Evolutionary conservation across 495 filamentous ascomycete genomes (phyloP).

Genomic region (Lentithecium fluviatile): DNA sequence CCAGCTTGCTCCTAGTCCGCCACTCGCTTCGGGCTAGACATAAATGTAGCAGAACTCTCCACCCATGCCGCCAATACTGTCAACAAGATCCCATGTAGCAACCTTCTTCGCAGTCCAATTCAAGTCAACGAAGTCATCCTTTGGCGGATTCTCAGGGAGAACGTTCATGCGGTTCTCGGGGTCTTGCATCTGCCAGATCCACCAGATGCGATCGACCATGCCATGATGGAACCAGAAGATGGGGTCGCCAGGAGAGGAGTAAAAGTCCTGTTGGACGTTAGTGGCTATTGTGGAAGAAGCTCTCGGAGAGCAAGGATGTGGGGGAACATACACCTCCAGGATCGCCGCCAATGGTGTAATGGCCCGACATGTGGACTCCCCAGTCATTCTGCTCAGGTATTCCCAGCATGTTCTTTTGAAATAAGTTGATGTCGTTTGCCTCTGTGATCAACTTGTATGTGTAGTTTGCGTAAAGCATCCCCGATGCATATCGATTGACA

Average conservation of each 20-base stretch:
- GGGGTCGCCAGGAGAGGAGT: slow-evolving; percentile 33
- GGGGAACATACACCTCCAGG: slow-evolving; percentile 38
- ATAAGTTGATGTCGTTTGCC: slow-evolving; percentile 5
- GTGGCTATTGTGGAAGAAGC: neutral
- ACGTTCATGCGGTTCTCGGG: slow-evolving; percentile 29
- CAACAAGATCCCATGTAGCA: slow-evolving; percentile 14
- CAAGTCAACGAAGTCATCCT: slow-evolving; percentile 21
- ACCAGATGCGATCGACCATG: slow-evolving; percentile 67
- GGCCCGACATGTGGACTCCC: slow-evolving; percentile 31
- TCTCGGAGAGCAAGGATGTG: neutral
- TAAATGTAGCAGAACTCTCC: slow-evolving; percentile 34
- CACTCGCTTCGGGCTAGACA: slow-evolving; percentile 6
- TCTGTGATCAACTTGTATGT: slow-evolving; percentile 25
- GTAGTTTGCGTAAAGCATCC: slow-evolving; percentile 11
- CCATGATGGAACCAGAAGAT: slow-evolving; percentile 36
- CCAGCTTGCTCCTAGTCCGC: too few species aligned
- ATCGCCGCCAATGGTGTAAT: slow-evolving; percentile 32
- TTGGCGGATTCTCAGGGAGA: slow-evolving; percentile 20
- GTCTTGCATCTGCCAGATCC: slow-evolving; percentile 63
- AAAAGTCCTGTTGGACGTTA: slow-evolving; percentile 28
- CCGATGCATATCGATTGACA: slow-evolving; percentile 17
- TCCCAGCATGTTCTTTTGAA: slow-evolving; percentile 44
- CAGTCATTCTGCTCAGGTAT: slow-evolving; percentile 43
- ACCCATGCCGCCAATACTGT: slow-evolving; percentile 22
- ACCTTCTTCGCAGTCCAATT: slow-evolving; percentile 21